Percentiles rank a stretch among this genome's conserved stretches.
Evolutionary conservation across 129 eudicot genomes (phyloP).

Genomic region (Arctium minus): DNA sequence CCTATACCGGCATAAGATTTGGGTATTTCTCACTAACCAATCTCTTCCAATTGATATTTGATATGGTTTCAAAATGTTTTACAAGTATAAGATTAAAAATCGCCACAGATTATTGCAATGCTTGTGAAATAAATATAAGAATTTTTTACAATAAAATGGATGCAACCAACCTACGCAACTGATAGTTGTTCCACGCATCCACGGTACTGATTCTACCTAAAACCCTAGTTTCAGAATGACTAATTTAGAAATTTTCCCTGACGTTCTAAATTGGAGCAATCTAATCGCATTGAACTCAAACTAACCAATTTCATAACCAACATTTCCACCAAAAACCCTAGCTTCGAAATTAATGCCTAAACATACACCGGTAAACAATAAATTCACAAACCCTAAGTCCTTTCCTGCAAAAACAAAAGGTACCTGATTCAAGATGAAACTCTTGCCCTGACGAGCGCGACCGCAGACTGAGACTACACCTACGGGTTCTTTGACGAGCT

Average conservation of each 20-base stretch:
- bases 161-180: neutral
- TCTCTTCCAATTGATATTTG: neutral
- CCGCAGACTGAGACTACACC: constrained; percentile 97
- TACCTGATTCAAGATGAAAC: constrained; percentile 90
- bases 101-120: neutral
- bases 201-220: neutral
- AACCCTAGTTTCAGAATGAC: neutral
- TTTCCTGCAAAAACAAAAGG: neutral
- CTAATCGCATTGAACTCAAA: neutral
- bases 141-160: neutral
- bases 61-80: neutral
- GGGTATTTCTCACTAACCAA: neutral
- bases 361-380: neutral
- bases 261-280: neutral
- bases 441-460: constrained; percentile 98
- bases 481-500: constrained; percentile 85
- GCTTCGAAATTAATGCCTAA: neutral
- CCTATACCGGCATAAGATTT: neutral
- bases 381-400: constrained; percentile 21
- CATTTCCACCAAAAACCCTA: constrained; percentile 8
- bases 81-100: neutral
- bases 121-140: neutral
- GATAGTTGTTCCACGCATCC: neutral
- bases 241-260: neutral
- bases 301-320: neutral